These are phyloP conservation scores for Ophiocordyceps camponoti-floridani DNA, from an alignment of 2,329 filamentous ascomycete genomes.

Conservation along the genomic window DNA sequence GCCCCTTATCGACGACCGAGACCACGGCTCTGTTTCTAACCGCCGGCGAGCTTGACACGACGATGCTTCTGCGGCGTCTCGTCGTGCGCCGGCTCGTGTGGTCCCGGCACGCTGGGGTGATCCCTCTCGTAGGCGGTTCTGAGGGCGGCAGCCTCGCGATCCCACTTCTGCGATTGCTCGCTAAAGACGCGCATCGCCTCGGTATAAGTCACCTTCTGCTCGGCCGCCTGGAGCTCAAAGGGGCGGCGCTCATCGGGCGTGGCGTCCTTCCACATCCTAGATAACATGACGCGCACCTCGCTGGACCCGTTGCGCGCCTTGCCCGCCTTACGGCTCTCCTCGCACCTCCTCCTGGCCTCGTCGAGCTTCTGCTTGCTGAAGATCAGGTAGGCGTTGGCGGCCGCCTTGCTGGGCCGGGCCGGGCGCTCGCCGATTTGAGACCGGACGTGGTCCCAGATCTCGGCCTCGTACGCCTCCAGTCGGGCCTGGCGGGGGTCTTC, in stretches of 20 bases:
- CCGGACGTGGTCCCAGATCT: conserved; percentile 32
- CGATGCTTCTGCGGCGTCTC: conserved; percentile 13
- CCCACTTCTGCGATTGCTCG: conserved; percentile 51
- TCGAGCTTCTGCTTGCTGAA: conserved; percentile 69
- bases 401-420: conserved; percentile 50
- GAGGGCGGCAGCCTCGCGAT: conserved; percentile 41
- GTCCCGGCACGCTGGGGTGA: conserved; percentile 20
- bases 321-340: conserved; percentile 42
- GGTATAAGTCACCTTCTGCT: conserved; percentile 49
- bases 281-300: conserved; percentile 71
- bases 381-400: conserved; percentile 73
- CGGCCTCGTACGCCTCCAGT: conserved; percentile 37
- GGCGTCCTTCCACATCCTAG: conserved; percentile 79
- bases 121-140: conserved; percentile 32
- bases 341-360: conserved; percentile 38
- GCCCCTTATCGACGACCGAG: too few species aligned
- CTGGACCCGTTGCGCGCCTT: conserved; percentile 53
- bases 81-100: conserved; percentile 7
- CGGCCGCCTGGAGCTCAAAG: conserved; percentile 56
- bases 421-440: conserved; percentile 56
- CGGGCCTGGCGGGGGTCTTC: conserved; percentile 32
- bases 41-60: conserved; percentile 17
- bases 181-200: conserved; percentile 41
- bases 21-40: background rate
- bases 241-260: conserved; percentile 52